Base-by-base conservation (phyloP, 176 grass and related monocot species). In the Ensete glaucum region DNA sequence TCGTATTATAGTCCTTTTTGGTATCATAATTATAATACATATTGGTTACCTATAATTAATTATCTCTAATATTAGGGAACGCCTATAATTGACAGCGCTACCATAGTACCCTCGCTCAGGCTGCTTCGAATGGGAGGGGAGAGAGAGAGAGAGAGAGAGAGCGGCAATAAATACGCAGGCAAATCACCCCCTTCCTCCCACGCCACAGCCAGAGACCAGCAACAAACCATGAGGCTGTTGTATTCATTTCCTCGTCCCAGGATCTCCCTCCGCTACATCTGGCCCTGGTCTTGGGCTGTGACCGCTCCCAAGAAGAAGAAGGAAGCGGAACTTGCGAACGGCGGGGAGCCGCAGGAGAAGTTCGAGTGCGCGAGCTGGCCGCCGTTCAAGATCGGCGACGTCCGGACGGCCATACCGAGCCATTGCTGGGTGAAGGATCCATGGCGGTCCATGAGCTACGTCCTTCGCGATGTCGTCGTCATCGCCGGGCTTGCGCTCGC, bases 341-440 rank as follows among this genome's bases (percentile, higher is more conserved):
- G 11, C 15, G 15, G 9, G 57, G n/a, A 1, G 57, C 13, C 0
- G 16, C 17, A n/a, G 5, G 9, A 0, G 1, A 12, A 0, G 51
- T 93, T 97, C 62, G 83, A 93, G 67, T 54, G 84, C 23, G 81
- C 81, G 1, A 86, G 43, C 88, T 90, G 0, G 90, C 94, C 34
- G 11, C 90, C 94, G 0, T 97, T 97, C 86, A 88, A 86, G 80
- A 88, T 97, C 82, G 90, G 84, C 21, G 90, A 97, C 71, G 72
- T 97, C 58, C 87, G 94, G 6, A 88, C 90, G 0, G 88, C 90
- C 22, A 81, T 97, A 52, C 94, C 90, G 14, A 16, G 24, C 1
- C 90, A 84, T 67, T 97, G 94, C 77, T 97, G 94, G 94, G 54
- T 72, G 55, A 88, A 85, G 90, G 82, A 81, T 64, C 77, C 87